Percentiles rank a stretch among this genome's conserved stretches.
phyloP scores from a whole-genome alignment of 768 basidiomycete species.

The Grammothele lineata region DNA sequence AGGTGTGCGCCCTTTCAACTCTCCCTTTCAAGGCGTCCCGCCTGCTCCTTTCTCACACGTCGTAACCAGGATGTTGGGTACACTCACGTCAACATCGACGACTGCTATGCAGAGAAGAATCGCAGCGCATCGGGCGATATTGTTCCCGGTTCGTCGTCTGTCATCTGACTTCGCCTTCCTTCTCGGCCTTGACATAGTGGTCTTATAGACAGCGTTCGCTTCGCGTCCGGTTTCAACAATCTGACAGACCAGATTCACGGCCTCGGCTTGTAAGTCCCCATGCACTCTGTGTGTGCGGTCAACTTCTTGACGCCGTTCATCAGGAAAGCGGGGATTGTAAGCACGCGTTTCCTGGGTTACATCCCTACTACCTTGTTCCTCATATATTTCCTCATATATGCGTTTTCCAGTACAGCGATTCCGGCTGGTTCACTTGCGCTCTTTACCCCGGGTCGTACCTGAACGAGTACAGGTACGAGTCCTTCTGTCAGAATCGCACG shows the following conservation, averaged over 20 bases:
- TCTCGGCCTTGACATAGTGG: background rate
- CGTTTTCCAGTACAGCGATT: conserved; percentile 56
- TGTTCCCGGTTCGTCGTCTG: conserved; percentile 43
- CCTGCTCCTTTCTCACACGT: background rate
- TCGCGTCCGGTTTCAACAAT: conserved; percentile 54
- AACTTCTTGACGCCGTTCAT: background rate
- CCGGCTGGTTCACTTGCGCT: conserved; percentile 67
- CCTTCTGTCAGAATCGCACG: too few species aligned
- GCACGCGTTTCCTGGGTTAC: conserved; percentile 13
- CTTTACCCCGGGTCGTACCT: conserved; percentile 61
- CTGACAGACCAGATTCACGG: conserved; percentile 53
- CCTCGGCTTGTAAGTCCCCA: conserved; percentile 49
- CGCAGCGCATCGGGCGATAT: conserved; percentile 49
- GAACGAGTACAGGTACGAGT: conserved; percentile 48
- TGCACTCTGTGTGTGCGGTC: background rate
- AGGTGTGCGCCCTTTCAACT: conserved; percentile 20
- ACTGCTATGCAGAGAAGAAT: conserved; percentile 60
- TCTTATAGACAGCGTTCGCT: conserved; percentile 40
- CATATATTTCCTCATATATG: background rate
- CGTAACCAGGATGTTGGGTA: conserved; percentile 57
- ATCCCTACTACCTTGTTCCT: background rate
- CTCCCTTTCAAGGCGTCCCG: conserved; percentile 1
- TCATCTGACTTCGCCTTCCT: background rate
- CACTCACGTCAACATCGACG: conserved; percentile 56
- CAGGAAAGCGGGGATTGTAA: conserved; percentile 61